A percentile compares a stretch with the other conserved stretches of the same genome.
Evolutionary conservation across 495 filamentous ascomycete genomes (phyloP).

Genomic region (Tuber aestivum): DNA sequence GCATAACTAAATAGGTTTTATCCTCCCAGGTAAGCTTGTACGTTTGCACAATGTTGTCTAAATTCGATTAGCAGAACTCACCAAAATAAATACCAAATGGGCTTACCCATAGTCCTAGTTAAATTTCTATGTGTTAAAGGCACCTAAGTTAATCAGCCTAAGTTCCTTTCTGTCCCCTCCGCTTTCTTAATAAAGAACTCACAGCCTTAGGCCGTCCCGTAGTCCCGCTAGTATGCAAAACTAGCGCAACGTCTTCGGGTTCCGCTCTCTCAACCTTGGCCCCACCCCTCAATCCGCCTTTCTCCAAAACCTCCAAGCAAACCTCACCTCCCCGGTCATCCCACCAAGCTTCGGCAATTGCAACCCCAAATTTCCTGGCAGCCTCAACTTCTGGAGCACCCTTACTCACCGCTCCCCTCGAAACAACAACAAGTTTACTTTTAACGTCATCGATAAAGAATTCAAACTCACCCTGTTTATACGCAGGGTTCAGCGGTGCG

Average conservation of each 20-base stretch:
- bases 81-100: background rate
- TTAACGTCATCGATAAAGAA: conserved; percentile 82
- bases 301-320: conserved; percentile 66
- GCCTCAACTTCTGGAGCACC: conserved; percentile 65
- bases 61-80: conserved; percentile 12
- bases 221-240: conserved; percentile 72
- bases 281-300: conserved; percentile 58
- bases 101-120: conserved; percentile 63
- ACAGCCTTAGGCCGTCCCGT: conserved; percentile 73
- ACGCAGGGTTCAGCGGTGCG: conserved; percentile 73
- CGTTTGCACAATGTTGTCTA: conserved; percentile 66
- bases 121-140: conserved; percentile 75
- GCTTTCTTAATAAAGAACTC: conserved; percentile 43
- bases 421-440: conserved; percentile 66
- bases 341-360: conserved; percentile 77
- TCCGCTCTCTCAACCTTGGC: conserved; percentile 49
- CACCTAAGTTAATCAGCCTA: conserved; percentile 45
- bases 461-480: conserved; percentile 82
- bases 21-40: conserved; percentile 63
- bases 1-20: conserved; percentile 83
- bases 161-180: conserved; percentile 17
- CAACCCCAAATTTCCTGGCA: conserved; percentile 66
- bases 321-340: conserved; percentile 56
- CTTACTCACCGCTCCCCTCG: conserved; percentile 57
- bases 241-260: conserved; percentile 61